Evolutionary conservation across 306 rosid species (phyloP).

Genomic region (Casuarina cunninghamiana): DNA sequence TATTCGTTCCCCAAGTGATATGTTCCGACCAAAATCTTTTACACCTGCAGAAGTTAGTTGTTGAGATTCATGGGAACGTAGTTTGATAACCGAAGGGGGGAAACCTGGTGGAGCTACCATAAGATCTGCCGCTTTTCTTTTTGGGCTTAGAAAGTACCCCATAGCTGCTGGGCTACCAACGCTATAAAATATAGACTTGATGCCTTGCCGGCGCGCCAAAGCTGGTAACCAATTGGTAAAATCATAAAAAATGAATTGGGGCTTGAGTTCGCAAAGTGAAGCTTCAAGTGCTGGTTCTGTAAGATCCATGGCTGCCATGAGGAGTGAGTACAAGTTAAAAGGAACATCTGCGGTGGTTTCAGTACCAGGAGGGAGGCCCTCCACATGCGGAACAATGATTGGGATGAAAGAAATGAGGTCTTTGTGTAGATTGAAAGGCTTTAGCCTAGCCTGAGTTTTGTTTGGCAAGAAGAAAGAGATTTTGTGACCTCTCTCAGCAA

Average conservation of each 20-base stretch:
- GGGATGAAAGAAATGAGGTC: constrained; percentile 26
- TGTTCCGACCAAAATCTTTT: constrained; percentile 35
- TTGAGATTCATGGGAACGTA: too few relatives aligned
- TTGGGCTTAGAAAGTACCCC: not conserved
- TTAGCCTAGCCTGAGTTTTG: constrained; percentile 24
- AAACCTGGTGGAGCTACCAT: too few relatives aligned
- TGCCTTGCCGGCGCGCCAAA: constrained; percentile 11
- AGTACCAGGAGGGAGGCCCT: constrained; percentile 35
- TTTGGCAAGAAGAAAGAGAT: constrained; percentile 33
- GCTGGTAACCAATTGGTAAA: constrained; percentile 25
- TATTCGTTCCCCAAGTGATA: constrained; percentile 33
- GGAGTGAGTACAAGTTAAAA: constrained; percentile 14
- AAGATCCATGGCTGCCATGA: constrained; percentile 40
- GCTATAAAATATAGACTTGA: constrained; percentile 11
- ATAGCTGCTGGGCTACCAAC: constrained; percentile 20
- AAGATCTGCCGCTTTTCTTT: too few relatives aligned
- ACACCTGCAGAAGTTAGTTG: too few relatives aligned
- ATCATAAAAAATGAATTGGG: constrained; percentile 32
- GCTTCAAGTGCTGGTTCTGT: constrained; percentile 9
- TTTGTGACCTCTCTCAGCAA: not conserved
- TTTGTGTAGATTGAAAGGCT: constrained; percentile 26
- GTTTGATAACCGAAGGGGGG: too few relatives aligned
- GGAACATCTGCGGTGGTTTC: constrained; percentile 39
- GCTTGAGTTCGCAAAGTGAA: not conserved
- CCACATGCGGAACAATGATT: constrained; percentile 32